A percentile compares a stretch with the other conserved stretches of the same genome.
These are phyloP conservation scores for Penicillium herquei DNA, from an alignment of 495 filamentous ascomycete genomes.

Conservation along the genomic window DNA sequence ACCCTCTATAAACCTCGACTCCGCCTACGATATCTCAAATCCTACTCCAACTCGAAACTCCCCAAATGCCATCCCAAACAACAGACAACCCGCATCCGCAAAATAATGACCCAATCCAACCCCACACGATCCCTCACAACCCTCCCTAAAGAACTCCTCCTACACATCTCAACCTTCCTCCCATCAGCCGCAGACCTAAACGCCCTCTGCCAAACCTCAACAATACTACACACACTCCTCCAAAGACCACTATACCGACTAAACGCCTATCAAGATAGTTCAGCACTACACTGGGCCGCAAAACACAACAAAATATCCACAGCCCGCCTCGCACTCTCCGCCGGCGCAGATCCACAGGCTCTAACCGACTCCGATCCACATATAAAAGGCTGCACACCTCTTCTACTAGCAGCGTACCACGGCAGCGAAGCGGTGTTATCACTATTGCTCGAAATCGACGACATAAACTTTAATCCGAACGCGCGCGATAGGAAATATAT, in stretches of 20 bases:
- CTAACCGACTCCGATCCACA: conserved; percentile 7
- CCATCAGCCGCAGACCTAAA: conserved; percentile 10
- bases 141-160: conserved; percentile 17
- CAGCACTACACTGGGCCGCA: conserved; percentile 19
- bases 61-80: background rate
- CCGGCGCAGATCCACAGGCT: conserved; percentile 14
- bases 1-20: no score
- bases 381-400: conserved; percentile 19
- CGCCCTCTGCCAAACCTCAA: conserved; percentile 13
- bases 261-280: conserved; percentile 3
- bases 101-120: background rate
- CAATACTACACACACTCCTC: conserved; percentile 13
- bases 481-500: conserved; percentile 17
- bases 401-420: conserved; percentile 19
- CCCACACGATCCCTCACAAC: background rate
- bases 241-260: conserved; percentile 15
- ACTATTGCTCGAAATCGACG: conserved; percentile 11
- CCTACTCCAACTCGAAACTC: no score
- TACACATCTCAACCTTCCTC: conserved; percentile 15
- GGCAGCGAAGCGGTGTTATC: conserved; percentile 9
- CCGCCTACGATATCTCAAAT: no score
- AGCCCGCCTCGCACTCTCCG: conserved; percentile 11
- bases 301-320: conserved; percentile 11
- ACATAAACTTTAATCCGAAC: conserved; percentile 17
- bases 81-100: background rate